Evolutionary conservation across 2,329 filamentous ascomycete genomes (phyloP).

Genomic region (Phaeosphaeriaceae sp.): DNA sequence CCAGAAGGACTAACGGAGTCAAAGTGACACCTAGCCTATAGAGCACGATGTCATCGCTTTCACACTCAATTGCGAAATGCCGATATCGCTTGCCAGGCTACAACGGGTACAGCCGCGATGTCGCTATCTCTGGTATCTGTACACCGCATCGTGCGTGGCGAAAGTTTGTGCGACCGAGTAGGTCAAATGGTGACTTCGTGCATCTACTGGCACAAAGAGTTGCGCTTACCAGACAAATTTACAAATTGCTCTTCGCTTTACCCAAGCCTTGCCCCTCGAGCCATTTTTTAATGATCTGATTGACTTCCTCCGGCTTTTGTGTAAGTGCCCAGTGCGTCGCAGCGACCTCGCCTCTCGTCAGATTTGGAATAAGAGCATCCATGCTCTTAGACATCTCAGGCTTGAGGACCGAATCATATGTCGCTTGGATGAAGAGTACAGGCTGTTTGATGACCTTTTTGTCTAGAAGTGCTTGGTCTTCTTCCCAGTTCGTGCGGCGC

Average conservation of each 20-base stretch:
- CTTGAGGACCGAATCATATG: constrained; percentile 74
- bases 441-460: constrained; percentile 52
- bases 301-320: constrained; percentile 74
- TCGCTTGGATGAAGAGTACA: constrained; percentile 76
- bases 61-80: background rate
- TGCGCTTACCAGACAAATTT: constrained; percentile 3
- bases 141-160: constrained; percentile 3
- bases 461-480: constrained; percentile 63
- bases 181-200: background rate
- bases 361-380: constrained; percentile 68
- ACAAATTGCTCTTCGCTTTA: constrained; percentile 54
- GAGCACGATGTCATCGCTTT: background rate
- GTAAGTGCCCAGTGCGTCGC: constrained; percentile 84
- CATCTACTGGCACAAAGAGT: background rate
- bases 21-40: background rate
- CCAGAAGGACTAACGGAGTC: too few species aligned
- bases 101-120: constrained; percentile 9
- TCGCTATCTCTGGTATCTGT: constrained; percentile 4
- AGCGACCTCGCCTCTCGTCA: constrained; percentile 71
- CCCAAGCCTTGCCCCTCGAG: constrained; percentile 63
- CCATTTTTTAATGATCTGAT: constrained; percentile 72
- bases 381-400: constrained; percentile 75
- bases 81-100: constrained; percentile 7
- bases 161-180: background rate
- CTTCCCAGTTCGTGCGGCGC: constrained; percentile 73